Conservation (phyloP, 179 eudicot genomes). For the Gypsophila paniculata region DNA sequence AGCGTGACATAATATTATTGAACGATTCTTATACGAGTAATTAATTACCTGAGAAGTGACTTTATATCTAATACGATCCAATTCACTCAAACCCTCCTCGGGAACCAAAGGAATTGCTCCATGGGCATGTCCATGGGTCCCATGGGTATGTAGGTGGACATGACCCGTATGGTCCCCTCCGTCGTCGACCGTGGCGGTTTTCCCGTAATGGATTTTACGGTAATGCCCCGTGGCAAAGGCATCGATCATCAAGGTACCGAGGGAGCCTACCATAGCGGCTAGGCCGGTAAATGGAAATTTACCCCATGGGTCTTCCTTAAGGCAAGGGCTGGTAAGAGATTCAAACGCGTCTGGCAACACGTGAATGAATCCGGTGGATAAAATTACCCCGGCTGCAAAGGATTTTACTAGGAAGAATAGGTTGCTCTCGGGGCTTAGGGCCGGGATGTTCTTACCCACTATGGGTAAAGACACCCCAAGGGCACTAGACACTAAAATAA, state of each 20-base stretch:
- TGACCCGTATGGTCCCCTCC: slow-evolving; percentile 31
- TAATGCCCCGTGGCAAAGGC: slow-evolving; percentile 50
- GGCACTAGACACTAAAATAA: slow-evolving; percentile 45
- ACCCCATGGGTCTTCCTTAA: slow-evolving; percentile 39
- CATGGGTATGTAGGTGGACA: slow-evolving; percentile 51
- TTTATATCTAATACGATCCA: slow-evolving; percentile 36
- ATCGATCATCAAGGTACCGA: slow-evolving; percentile 61
- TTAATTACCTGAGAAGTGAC: slow-evolving; percentile 30
- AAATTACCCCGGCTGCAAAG: slow-evolving; percentile 70
- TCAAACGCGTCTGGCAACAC: slow-evolving; percentile 58
- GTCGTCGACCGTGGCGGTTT: slow-evolving; percentile 10
- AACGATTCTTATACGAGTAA: too few relatives aligned
- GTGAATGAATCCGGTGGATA: slow-evolving; percentile 62
- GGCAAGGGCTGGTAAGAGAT: slow-evolving; percentile 46
- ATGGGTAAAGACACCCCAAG: slow-evolving; percentile 56
- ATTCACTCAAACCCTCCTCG: slow-evolving; percentile 1
- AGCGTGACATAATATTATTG: too few relatives aligned
- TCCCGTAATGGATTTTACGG: slow-evolving; percentile 30
- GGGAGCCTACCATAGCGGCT: slow-evolving; percentile 51
- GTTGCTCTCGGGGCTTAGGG: slow-evolving; percentile 45
- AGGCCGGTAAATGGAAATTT: slow-evolving; percentile 57
- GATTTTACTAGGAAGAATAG: slow-evolving; percentile 60
- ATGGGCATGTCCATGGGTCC: slow-evolving; percentile 65
- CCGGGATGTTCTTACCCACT: slow-evolving; percentile 25
- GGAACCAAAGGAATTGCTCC: slow-evolving; percentile 25